Percentiles rank a stretch among this genome's conserved stretches.
phyloP scores from a whole-genome alignment of 352 stramenopile genomes.

The Blastocystis sp. region DNA sequence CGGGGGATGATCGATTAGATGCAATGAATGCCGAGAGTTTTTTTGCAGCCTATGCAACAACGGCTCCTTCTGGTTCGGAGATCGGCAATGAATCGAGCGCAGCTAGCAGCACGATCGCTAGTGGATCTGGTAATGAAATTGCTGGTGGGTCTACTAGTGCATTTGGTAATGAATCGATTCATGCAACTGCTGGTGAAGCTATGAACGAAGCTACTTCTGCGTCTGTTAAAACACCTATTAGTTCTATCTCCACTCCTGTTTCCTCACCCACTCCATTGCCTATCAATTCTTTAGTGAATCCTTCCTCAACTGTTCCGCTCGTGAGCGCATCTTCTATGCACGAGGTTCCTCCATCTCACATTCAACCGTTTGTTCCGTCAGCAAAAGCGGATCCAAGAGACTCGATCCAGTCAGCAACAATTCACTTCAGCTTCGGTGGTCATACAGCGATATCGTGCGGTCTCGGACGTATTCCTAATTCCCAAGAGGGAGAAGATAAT shows the following conservation, averaged over 20 bases:
- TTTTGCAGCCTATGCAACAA: background rate
- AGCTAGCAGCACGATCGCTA: too few relatives aligned
- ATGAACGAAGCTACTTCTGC: too few relatives aligned
- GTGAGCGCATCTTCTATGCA: background rate
- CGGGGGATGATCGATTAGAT: background rate
- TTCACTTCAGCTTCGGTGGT: background rate
- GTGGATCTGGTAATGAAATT: too few relatives aligned
- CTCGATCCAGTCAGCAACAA: background rate
- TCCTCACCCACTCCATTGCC: background rate
- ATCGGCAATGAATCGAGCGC: too few relatives aligned
- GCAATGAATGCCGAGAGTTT: slow-evolving; percentile 3
- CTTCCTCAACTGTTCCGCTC: background rate
- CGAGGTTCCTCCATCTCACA: background rate
- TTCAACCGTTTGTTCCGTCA: background rate
- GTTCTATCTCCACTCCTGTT: background rate
- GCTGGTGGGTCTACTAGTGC: too few relatives aligned
- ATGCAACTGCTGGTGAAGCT: too few relatives aligned
- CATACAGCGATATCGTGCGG: background rate
- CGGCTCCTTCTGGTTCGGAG: background rate
- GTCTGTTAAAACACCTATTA: background rate
- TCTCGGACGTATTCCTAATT: background rate
- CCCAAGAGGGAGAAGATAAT: background rate
- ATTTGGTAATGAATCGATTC: too few relatives aligned
- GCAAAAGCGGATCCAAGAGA: background rate
- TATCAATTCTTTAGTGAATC: background rate